Conservation (phyloP, 192 early-diverging fungal species). For the Coemansia sp. region DNA sequence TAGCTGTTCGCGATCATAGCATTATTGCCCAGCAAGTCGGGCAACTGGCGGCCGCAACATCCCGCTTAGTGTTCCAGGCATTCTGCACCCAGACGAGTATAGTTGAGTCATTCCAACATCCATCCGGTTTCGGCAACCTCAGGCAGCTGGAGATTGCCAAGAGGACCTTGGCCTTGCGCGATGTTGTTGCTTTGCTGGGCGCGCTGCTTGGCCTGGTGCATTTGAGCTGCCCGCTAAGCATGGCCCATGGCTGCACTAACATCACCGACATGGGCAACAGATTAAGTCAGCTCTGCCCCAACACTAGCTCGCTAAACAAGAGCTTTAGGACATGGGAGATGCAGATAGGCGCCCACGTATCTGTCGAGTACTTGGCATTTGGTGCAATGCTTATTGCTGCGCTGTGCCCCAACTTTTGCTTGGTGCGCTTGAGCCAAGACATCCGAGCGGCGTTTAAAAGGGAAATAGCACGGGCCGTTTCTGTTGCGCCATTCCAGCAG, state of each 20-base stretch:
- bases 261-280: background rate
- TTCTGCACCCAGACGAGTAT: background rate
- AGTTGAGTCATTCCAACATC: background rate
- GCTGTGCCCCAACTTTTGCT: background rate
- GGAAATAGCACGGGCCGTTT: background rate
- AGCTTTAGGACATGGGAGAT: background rate
- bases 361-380: background rate
- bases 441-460: background rate
- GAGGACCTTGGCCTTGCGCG: background rate
- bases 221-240: background rate
- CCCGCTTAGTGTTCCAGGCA: background rate
- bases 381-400: background rate
- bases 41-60: background rate
- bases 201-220: background rate
- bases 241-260: background rate
- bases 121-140: background rate
- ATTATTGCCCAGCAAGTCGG: background rate
- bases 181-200: background rate
- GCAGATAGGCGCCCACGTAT: background rate
- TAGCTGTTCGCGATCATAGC: background rate
- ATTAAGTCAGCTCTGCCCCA: background rate
- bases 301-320: background rate
- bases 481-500: background rate
- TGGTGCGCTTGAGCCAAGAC: background rate
- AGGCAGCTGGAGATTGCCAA: background rate